A percentile compares a stretch with the other conserved stretches of the same genome.
Evolutionary conservation across 768 basidiomycete genomes (phyloP).

Genomic region (Phlebiopsis flavidoalba): DNA sequence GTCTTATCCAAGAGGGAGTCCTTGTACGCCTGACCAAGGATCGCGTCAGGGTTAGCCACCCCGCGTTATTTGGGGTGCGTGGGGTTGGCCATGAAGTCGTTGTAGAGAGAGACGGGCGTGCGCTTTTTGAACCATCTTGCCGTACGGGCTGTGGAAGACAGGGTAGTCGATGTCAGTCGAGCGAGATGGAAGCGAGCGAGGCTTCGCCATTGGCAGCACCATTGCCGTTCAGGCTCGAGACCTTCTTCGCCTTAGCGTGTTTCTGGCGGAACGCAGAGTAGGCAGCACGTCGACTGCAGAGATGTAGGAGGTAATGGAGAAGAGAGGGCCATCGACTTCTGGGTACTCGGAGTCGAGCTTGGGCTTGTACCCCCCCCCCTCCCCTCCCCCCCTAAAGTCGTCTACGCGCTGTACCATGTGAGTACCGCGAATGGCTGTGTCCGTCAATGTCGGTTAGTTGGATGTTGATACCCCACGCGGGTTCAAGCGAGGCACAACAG

Average conservation of each 20-base stretch:
- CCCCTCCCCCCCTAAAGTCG: too few species aligned
- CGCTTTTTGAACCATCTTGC: constrained; percentile 98
- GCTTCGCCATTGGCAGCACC: constrained; percentile 31
- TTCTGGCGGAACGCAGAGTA: constrained; percentile 86
- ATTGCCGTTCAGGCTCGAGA: constrained; percentile 25
- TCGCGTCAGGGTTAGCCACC: constrained; percentile 66
- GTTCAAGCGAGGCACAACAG: constrained; percentile 24
- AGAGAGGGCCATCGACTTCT: constrained; percentile 93
- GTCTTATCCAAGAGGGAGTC: constrained; percentile 89
- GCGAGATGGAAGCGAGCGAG: constrained; percentile 52
- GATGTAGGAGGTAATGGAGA: constrained; percentile 93
- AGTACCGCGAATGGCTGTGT: constrained; percentile 86
- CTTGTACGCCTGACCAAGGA: constrained; percentile 60
- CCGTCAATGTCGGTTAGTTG: background rate
- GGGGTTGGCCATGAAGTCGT: constrained; percentile 87
- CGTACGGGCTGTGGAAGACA: constrained; percentile 97
- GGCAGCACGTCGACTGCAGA: constrained; percentile 86
- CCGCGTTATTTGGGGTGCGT: constrained; percentile 60
- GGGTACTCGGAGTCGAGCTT: constrained; percentile 93
- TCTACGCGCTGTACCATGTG: constrained; percentile 99
- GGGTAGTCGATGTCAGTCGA: constrained; percentile 86
- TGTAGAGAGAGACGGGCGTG: constrained; percentile 85
- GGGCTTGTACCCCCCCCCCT: too few species aligned
- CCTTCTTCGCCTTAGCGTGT: constrained; percentile 60
- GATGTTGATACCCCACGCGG: constrained; percentile 17